phyloP scores from a whole-genome alignment of 371 early-diverging fungal genomes.

The Actinomortierella ambigua region DNA sequence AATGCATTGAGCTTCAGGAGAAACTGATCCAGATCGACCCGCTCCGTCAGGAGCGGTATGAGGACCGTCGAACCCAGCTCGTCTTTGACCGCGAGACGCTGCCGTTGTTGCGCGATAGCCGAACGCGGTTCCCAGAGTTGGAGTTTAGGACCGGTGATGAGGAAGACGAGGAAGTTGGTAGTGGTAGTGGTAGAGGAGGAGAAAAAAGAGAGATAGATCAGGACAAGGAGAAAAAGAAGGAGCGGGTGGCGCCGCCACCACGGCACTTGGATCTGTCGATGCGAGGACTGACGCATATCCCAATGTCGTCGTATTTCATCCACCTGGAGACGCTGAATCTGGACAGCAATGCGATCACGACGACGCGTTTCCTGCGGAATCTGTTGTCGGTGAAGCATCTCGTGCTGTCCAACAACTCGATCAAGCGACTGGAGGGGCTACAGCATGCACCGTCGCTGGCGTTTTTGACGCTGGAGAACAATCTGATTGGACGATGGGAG shows the following conservation, averaged over 20 bases:
- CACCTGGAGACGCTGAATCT: constrained; percentile 36
- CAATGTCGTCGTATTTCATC: constrained; percentile 31
- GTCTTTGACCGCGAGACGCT: constrained; percentile 48
- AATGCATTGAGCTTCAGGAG: constrained; percentile 59
- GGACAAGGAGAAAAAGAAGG: no score
- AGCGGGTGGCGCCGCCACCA: constrained; percentile 8
- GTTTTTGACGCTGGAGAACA: constrained; percentile 25
- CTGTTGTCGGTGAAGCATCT: constrained; percentile 28
- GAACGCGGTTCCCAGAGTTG: constrained; percentile 20
- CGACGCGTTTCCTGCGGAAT: constrained; percentile 34
- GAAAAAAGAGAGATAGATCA: not conserved
- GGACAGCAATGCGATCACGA: constrained; percentile 31
- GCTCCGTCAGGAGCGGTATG: constrained; percentile 64
- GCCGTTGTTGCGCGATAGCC: constrained; percentile 16
- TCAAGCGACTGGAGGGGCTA: constrained; percentile 35
- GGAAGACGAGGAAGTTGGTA: not conserved
- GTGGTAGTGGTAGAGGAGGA: no score
- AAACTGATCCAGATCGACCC: constrained; percentile 60
- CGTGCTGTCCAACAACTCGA: constrained; percentile 34
- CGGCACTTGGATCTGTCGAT: constrained; percentile 31
- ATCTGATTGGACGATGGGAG: constrained; percentile 40
- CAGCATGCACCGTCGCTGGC: constrained; percentile 36
- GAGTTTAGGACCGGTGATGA: constrained; percentile 10
- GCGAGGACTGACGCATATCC: constrained; percentile 43
- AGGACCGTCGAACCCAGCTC: constrained; percentile 55